Conservation (phyloP, 805 yeast genomes). For the Candida ascalaphidarum region DNA sequence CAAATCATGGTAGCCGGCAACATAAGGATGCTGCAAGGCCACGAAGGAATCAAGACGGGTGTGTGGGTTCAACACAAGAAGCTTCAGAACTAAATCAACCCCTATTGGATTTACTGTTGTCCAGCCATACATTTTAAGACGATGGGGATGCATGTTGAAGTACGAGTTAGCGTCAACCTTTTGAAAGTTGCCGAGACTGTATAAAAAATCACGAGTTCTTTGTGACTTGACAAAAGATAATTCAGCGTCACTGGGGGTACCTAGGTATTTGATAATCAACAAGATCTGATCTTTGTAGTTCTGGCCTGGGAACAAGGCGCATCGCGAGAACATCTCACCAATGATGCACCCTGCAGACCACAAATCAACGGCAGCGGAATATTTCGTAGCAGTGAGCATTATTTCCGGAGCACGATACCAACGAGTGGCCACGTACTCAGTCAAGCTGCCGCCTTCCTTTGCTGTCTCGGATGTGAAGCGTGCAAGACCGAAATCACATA, state of each 20-base stretch:
- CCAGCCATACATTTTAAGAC: slow-evolving; percentile 8
- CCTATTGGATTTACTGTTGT: slow-evolving; percentile 16
- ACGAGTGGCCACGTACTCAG: slow-evolving; percentile 78
- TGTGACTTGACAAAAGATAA: slow-evolving; percentile 10
- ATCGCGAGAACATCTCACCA: slow-evolving; percentile 87
- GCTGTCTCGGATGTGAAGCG: slow-evolving; percentile 42
- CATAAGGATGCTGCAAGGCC: slow-evolving; percentile 5
- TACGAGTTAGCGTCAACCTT: slow-evolving; percentile 9
- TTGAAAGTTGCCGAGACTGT: slow-evolving; percentile 13
- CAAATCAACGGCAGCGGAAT: slow-evolving; percentile 75
- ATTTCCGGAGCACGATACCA: slow-evolving; percentile 86
- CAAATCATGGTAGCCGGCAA: slow-evolving; percentile 5
- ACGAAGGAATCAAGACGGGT: slow-evolving; percentile 4
- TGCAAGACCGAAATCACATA: slow-evolving; percentile 75
- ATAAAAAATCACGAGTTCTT: slow-evolving; percentile 18
- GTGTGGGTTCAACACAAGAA: slow-evolving; percentile 4
- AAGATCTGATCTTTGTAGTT: slow-evolving; percentile 64
- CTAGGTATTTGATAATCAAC: slow-evolving; percentile 59
- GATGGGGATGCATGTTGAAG: slow-evolving; percentile 12
- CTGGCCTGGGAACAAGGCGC: slow-evolving; percentile 84
- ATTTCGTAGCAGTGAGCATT: slow-evolving; percentile 65
- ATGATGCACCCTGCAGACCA: slow-evolving; percentile 98
- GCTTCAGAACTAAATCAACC: slow-evolving; percentile 11
- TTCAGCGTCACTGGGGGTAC: slow-evolving; percentile 45
- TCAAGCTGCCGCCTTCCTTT: slow-evolving; percentile 42